phyloP scores from a whole-genome alignment of 768 basidiomycete genomes.

The Sporobolomyces phaffii region DNA sequence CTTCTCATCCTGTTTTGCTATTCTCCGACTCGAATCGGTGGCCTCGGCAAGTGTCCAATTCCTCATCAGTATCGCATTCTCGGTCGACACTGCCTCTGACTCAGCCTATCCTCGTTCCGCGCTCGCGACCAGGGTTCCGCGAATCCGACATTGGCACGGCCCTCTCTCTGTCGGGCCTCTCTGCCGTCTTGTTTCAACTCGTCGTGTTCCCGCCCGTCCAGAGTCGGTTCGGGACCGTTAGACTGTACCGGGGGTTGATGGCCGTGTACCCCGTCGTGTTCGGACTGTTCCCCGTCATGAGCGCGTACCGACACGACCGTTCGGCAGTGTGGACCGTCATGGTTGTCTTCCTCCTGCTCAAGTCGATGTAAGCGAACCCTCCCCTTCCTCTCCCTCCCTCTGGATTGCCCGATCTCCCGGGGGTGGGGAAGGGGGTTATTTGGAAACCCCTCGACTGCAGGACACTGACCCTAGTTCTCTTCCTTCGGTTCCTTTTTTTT shows the following conservation, averaged over 20 bases:
- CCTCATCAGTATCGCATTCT: not conserved
- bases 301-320: not conserved
- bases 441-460: too few relatives aligned
- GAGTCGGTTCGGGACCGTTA: slow-evolving; percentile 29
- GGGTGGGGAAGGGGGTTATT: too few relatives aligned
- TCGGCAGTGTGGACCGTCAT: slow-evolving; percentile 20
- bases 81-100: too few relatives aligned
- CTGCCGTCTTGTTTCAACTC: slow-evolving; percentile 26
- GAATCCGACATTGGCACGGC: slow-evolving; percentile 33
- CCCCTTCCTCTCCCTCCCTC: not conserved
- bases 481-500: too few relatives aligned
- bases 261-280: slow-evolving; percentile 30
- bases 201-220: slow-evolving; percentile 40
- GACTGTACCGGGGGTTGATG: slow-evolving; percentile 27
- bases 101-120: too few relatives aligned
- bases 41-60: slow-evolving; percentile 24
- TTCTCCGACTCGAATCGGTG: slow-evolving; percentile 35
- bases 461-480: too few relatives aligned
- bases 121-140: slow-evolving; percentile 17
- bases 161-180: slow-evolving; percentile 33
- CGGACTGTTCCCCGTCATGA: slow-evolving; percentile 34
- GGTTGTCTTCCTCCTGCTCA: slow-evolving; percentile 21
- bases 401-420: too few relatives aligned
- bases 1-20: slow-evolving; percentile 39
- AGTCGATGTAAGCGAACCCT: slow-evolving; percentile 14